These are phyloP conservation scores for Teratosphaeriaceae sp. DNA, from an alignment of 2,329 filamentous ascomycete species.

Conservation along the genomic window DNA sequence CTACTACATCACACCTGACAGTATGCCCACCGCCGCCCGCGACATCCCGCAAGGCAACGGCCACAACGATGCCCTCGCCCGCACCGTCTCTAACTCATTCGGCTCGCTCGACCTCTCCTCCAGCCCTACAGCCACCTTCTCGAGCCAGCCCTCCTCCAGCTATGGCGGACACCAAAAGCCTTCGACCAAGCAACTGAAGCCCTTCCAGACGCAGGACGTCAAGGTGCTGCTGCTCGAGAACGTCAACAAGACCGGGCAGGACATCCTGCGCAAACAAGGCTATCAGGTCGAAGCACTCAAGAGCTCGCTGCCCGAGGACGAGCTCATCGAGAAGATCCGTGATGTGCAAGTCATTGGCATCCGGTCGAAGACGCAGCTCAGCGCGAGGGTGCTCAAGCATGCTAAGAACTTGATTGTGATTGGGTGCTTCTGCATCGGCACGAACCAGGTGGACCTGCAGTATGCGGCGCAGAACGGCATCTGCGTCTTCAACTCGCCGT, in stretches of 20 bases:
- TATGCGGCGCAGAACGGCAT: conserved; percentile 80
- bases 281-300: conserved; percentile 95
- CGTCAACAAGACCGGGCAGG: conserved; percentile 81
- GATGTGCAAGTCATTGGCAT: conserved; percentile 98
- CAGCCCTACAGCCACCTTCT: conserved; percentile 68
- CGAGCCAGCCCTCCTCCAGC: conserved; percentile 61
- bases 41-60: conserved; percentile 29
- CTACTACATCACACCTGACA: too few species aligned
- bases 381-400: conserved; percentile 72
- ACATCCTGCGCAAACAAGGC: conserved; percentile 76
- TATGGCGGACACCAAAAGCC: conserved; percentile 32
- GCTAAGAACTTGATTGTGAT: conserved; percentile 94
- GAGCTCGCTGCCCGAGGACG: conserved; percentile 79
- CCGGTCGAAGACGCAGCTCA: conserved; percentile 94
- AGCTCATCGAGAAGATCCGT: conserved; percentile 96
- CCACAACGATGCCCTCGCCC: conserved; percentile 14
- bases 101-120: conserved; percentile 56
- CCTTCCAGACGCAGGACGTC: conserved; percentile 91
- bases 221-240: conserved; percentile 96
- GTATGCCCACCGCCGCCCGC: conserved; percentile 27
- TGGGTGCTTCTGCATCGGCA: conserved; percentile 98
- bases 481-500: conserved; percentile 98
- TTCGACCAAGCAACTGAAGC: conserved; percentile 73
- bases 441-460: conserved; percentile 86
- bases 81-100: conserved; percentile 34